Percentiles rank a stretch among this genome's conserved stretches.
Evolutionary conservation across 495 filamentous ascomycete species (phyloP).

Genomic region (Penicillium dipodomyicola): DNA sequence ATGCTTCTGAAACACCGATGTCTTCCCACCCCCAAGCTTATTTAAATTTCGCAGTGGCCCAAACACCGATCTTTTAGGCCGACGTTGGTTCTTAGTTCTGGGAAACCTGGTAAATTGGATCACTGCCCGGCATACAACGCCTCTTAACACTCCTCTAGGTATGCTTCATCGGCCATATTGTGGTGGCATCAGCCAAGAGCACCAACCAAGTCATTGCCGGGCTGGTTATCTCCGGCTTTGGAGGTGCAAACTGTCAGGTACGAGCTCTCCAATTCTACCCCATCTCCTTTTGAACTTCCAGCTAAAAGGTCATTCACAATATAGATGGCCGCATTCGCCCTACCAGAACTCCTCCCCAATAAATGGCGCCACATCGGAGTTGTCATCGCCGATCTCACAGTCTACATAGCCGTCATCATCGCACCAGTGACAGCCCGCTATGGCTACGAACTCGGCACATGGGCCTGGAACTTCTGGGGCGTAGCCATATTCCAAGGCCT

Average conservation of each 20-base stretch:
- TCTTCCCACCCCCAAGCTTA: constrained; percentile 1
- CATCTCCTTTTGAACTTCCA: background rate
- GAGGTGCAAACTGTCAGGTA: constrained; percentile 28
- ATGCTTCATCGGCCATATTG: constrained; percentile 25
- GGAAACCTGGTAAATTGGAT: constrained; percentile 21
- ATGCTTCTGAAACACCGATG: constrained; percentile 2
- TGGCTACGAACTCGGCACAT: constrained; percentile 22
- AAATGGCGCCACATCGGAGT: constrained; percentile 32
- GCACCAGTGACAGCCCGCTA: constrained; percentile 27
- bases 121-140: background rate
- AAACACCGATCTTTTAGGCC: constrained; percentile 27
- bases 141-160: constrained; percentile 9
- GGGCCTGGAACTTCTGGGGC: constrained; percentile 29
- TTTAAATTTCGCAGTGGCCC: constrained; percentile 18
- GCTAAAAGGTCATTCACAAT: background rate
- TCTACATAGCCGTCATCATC: constrained; percentile 28
- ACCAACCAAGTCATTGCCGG: constrained; percentile 27
- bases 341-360: constrained; percentile 30
- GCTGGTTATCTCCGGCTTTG: constrained; percentile 24
- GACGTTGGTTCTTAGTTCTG: constrained; percentile 29
- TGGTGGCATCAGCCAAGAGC: constrained; percentile 25
- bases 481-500: constrained; percentile 27
- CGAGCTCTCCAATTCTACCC: too few species aligned
- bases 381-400: constrained; percentile 27
- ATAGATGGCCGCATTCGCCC: constrained; percentile 29